Base-by-base conservation (phyloP, 345 rosid species). In the Pugionium dolabratum region DNA sequence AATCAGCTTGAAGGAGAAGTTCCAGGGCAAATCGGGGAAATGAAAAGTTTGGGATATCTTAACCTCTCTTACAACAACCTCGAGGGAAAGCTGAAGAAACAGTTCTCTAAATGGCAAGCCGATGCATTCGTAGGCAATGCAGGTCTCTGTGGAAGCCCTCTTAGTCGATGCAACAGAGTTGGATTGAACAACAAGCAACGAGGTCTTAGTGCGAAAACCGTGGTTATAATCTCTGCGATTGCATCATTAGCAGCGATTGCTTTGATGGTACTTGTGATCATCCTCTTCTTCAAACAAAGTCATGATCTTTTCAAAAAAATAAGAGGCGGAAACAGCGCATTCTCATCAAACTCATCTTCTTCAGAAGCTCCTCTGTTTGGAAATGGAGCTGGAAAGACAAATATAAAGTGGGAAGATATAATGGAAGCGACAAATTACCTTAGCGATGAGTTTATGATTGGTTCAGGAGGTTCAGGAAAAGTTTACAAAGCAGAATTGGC, bases 391-490 rank as follows among this genome's bases (percentile, higher is more conserved):
- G 78, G 83, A 64, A 86, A 80, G 82, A 82, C 79, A 53, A 95
- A 85, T 64, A 80, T 80, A 56, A 88, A 57, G 69, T 88, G 92
- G 94, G 88, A 86, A 42, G 97, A 88, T 66, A 82, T 94, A 9
- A 84, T 90, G 96, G 81, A 77, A 69, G 95, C 96, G 37, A 94
- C 99, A 0, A 36, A 83, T 56, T 82, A 85, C 54, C 80, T 94
- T 3, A 85, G 86, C 9, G 89, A 94, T 0, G 91, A 88, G 74
- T 90, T 82, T 71, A 76, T 90, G 63, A 88, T 94, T 18, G 99
- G 99, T 33, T 86, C 91, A 1, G 99, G 96, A 62, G 97, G 99
- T 33, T 90, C 97, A 0, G 99, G 99, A 51, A 94, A 80, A 66
- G 58, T 94, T 49, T 90, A 85, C 82, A 82, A 76, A 78, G 95